Percentiles rank a stretch among this genome's conserved stretches.
phyloP scores from a whole-genome alignment of 2,329 filamentous ascomycete genomes.

The Neofusicoccum parvum region DNA sequence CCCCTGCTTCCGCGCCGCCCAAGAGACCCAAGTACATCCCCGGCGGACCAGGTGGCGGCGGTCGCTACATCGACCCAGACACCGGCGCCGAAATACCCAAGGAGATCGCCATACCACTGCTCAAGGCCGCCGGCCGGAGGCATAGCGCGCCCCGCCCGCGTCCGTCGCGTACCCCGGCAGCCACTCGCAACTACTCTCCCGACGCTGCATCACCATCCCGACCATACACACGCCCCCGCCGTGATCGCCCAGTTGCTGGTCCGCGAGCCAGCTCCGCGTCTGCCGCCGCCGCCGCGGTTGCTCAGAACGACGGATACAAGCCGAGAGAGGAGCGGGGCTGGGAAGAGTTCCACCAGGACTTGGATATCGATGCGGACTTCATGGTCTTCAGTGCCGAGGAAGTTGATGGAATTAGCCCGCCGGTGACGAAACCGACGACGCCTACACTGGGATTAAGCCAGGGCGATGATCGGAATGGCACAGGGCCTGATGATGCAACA shows the following conservation, averaged over 20 bases:
- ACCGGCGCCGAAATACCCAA: conserved; percentile 51
- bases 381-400: conserved; percentile 80
- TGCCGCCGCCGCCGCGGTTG: conserved; percentile 84
- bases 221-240: conserved; percentile 40
- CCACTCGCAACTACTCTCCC: conserved; percentile 39
- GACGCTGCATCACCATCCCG: conserved; percentile 29
- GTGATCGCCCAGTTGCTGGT: conserved; percentile 49
- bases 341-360: conserved; percentile 95
- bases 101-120: conserved; percentile 20
- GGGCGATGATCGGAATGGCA: conserved; percentile 37
- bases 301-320: conserved; percentile 95
- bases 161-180: conserved; percentile 48
- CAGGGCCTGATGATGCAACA: conserved; percentile 25
- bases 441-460: conserved; percentile 32
- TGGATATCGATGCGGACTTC: conserved; percentile 83
- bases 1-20: conserved; percentile 43
- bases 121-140: conserved; percentile 18
- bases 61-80: conserved; percentile 77
- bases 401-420: conserved; percentile 69
- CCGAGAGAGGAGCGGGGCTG: conserved; percentile 94
- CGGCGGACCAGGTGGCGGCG: conserved; percentile 82
- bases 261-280: conserved; percentile 78
- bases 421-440: conserved; percentile 51
- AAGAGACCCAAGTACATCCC: conserved; percentile 70
- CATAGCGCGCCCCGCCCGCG: conserved; percentile 20